These are phyloP conservation scores for Gossypium davidsonii DNA, from an alignment of 441 rosid genomes.

Conservation along the genomic window DNA sequence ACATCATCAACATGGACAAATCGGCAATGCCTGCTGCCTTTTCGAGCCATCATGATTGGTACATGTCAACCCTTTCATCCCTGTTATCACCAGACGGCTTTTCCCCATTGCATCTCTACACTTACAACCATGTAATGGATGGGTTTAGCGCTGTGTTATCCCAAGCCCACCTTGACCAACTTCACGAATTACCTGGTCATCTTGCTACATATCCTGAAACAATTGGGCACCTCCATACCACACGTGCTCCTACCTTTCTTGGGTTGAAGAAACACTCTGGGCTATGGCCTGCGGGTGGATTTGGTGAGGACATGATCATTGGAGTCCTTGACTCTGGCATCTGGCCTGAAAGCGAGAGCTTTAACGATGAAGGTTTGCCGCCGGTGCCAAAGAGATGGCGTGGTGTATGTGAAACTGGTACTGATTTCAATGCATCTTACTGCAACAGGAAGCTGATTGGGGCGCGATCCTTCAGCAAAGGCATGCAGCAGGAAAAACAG, in stretches of 20 bases:
- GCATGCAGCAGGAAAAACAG: constrained; percentile 14
- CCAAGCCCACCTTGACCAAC: constrained; percentile 29
- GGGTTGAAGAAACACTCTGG: constrained; percentile 21
- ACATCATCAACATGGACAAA: too few relatives aligned
- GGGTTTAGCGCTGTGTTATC: constrained; percentile 47
- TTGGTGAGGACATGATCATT: constrained; percentile 22
- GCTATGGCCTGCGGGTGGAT: constrained; percentile 24
- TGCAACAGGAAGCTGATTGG: constrained; percentile 33
- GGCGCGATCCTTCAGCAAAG: constrained; percentile 24
- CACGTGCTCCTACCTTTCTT: constrained; percentile 19
- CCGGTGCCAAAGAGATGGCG: constrained; percentile 27
- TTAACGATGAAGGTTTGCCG: constrained; percentile 24
- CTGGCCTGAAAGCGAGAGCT: constrained; percentile 30
- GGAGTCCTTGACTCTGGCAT: constrained; percentile 27
- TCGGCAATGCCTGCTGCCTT: constrained; percentile 30
- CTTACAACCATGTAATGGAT: constrained; percentile 38
- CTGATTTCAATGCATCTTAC: constrained; percentile 22
- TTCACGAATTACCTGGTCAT: constrained; percentile 29
- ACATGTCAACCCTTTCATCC: constrained; percentile 33
- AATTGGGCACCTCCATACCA: constrained; percentile 24
- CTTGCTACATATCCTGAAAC: constrained; percentile 39
- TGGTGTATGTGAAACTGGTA: constrained; percentile 21
- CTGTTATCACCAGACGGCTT: constrained; percentile 25
- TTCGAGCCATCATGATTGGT: constrained; percentile 38
- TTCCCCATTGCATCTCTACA: constrained; percentile 36